Conservation (phyloP, 306 rosid species). For the Trifolium dubium region DNA sequence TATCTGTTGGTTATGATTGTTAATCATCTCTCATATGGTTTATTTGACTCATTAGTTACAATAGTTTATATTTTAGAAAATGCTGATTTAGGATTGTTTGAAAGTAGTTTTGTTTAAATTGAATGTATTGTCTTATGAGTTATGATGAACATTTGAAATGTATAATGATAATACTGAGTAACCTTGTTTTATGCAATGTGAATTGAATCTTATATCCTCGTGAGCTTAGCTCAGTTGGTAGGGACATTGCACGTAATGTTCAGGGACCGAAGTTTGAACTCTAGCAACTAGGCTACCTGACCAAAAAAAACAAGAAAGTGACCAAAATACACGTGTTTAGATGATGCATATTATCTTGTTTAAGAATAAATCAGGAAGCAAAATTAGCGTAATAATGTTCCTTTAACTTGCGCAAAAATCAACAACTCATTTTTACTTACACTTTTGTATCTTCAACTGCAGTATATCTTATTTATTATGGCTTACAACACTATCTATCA, state of each 20-base stretch:
- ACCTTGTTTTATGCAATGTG: not conserved
- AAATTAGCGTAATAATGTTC: slow-evolving; percentile 32
- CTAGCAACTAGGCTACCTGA: too few species aligned
- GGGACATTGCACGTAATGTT: too few species aligned
- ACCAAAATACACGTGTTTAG: not conserved
- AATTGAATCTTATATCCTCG: not conserved
- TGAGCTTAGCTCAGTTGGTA: too few species aligned
- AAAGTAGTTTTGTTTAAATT: not conserved
- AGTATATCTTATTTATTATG: slow-evolving; percentile 76
- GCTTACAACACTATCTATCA: slow-evolving; percentile 90
- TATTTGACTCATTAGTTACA: not conserved
- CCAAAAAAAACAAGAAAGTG: too few species aligned
- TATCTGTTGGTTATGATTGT: slow-evolving; percentile 2
- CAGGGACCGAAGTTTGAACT: too few species aligned
- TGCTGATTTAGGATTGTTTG: slow-evolving; percentile 13
- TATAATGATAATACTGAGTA: not conserved
- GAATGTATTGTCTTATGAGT: slow-evolving; percentile 1
- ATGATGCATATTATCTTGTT: slow-evolving; percentile 2
- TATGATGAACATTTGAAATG: not conserved
- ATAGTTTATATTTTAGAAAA: not conserved
- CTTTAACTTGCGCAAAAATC: slow-evolving; percentile 15
- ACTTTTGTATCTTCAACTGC: slow-evolving; percentile 48
- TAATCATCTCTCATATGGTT: not conserved
- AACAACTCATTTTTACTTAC: slow-evolving; percentile 32
- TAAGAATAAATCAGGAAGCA: not conserved